These are phyloP conservation scores for Scedosporium dehoogii DNA, from an alignment of 2,329 filamentous ascomycete genomes.

Conservation along the genomic window DNA sequence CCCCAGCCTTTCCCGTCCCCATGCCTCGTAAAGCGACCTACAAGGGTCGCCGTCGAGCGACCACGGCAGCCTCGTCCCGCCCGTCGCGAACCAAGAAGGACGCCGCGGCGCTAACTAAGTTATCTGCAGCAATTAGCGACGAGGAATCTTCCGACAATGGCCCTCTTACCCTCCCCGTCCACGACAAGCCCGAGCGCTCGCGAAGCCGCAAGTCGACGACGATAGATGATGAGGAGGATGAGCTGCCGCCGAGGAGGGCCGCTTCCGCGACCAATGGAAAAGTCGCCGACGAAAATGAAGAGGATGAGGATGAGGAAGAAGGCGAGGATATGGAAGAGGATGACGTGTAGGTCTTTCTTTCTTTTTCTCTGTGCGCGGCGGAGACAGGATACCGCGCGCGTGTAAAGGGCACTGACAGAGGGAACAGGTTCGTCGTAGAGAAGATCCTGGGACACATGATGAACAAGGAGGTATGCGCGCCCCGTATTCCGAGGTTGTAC, in stretches of 20 bases:
- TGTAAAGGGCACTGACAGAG: background rate
- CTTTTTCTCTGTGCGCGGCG: background rate
- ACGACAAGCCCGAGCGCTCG: conserved; percentile 12
- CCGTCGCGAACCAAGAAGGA: background rate
- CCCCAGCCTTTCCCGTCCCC: background rate
- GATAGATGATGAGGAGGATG: conserved; percentile 14
- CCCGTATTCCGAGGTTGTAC: background rate
- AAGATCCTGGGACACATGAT: conserved; percentile 59
- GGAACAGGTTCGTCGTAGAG: conserved; percentile 60
- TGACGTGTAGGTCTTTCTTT: background rate
- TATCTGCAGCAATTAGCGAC: conserved; percentile 28
- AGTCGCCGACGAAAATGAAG: conserved; percentile 15
- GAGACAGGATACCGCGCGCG: background rate
- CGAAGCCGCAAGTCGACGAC: conserved; percentile 10
- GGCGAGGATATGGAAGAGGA: conserved; percentile 12
- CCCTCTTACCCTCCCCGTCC: conserved; percentile 4
- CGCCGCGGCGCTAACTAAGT: background rate
- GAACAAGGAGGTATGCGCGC: conserved; percentile 37
- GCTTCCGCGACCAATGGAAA: conserved; percentile 9
- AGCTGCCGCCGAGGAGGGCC: conserved; percentile 10
- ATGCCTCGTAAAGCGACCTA: background rate
- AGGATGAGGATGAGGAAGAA: conserved; percentile 18
- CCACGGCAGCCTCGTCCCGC: background rate
- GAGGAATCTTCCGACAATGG: conserved; percentile 27
- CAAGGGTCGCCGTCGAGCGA: background rate